These are phyloP conservation scores for Chaetomiaceae sp. DNA, from an alignment of 2,329 filamentous ascomycete genomes.

Conservation along the genomic window DNA sequence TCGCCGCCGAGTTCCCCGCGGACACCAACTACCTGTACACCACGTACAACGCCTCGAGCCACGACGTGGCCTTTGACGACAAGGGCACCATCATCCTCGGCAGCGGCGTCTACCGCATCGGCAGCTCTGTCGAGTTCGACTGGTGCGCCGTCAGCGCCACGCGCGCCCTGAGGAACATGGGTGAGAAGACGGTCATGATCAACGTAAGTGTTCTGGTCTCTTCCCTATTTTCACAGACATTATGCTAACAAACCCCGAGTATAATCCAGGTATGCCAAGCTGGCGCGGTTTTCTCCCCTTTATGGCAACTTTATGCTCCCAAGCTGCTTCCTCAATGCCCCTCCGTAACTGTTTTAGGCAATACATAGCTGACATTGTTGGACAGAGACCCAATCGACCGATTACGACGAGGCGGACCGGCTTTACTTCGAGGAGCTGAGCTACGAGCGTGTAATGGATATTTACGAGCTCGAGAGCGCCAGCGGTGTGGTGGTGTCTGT, in stretches of 20 bases:
- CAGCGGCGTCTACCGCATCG: constrained; percentile 95
- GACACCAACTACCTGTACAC: constrained; percentile 96
- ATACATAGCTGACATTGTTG: too few relatives aligned
- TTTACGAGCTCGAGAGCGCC: constrained; percentile 86
- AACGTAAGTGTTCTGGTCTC: constrained; percentile 52
- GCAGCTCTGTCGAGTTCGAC: constrained; percentile 96
- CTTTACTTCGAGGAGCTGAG: constrained; percentile 96
- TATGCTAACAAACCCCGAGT: constrained; percentile 33
- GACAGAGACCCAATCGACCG: constrained; percentile 50
- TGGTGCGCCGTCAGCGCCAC: constrained; percentile 96
- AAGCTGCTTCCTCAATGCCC: too few relatives aligned
- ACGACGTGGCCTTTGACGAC: constrained; percentile 92
- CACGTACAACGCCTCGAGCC: constrained; percentile 91
- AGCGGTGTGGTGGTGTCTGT: constrained; percentile 91
- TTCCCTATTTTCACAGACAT: not conserved
- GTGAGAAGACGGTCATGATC: constrained; percentile 97
- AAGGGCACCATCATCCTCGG: constrained; percentile 86
- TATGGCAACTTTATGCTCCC: too few relatives aligned
- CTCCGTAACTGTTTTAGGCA: too few relatives aligned
- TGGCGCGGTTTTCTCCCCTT: too few relatives aligned
- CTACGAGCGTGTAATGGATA: constrained; percentile 98
- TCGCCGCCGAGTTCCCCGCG: constrained; percentile 93
- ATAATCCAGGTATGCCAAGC: too few relatives aligned
- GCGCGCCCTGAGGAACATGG: constrained; percentile 74
- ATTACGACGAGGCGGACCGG: constrained; percentile 83